Evolutionary conservation across 169 alveolate species (phyloP), one percentile per base, ranked within the genome.

Genomic region (Perkinsus marinus): DNA sequence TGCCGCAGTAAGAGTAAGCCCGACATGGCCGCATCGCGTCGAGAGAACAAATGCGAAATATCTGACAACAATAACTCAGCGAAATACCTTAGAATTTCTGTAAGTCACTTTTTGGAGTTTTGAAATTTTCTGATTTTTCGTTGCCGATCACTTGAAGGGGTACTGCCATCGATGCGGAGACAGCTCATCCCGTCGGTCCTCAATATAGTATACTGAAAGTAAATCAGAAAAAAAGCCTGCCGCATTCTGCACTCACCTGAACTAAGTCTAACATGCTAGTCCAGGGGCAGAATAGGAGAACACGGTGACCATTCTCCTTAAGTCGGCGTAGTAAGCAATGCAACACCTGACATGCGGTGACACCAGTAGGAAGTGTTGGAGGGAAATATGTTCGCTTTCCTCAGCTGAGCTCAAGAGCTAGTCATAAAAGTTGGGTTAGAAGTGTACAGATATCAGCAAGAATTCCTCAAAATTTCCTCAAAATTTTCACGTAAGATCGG

Each of bases 1-100:
- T 26, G 98, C 97, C 39, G 95, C 95, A 0, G 96, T 96, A 68
- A 96, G 95, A 91, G 94, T 96, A 38, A 96, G 94, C 34, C 98
- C 98, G 0, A 94, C 93, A 43, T 97, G 96, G 10, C 97, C 98
- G 19, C 95, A 95, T 69, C 94, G 95, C 38, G 96, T 57, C 79
- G 79, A 57, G 30, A 57, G 79, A 26, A 57, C 79, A 30, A 57
- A 57, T 16, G 39, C 39, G 36, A 90, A 90, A 37, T 26, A 57
- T 16, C 79, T 57, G 22, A 30, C 7, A 30, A 30, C 7, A 26
- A 57, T 7, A 13, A 57, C 37, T 57, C 79, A n/a, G n/a, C n/a
- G n/a, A n/a, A n/a, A n/a, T n/a, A n/a, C n/a, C n/a, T n/a, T n/a
- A n/a, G n/a, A n/a, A n/a, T n/a, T n/a, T n/a, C 26, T 0, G 34